Percentiles rank a stretch among this genome's conserved stretches.
Evolutionary conservation across 164 flowering plant species (phyloP).

Genomic region (Cinnamomum micranthum): DNA sequence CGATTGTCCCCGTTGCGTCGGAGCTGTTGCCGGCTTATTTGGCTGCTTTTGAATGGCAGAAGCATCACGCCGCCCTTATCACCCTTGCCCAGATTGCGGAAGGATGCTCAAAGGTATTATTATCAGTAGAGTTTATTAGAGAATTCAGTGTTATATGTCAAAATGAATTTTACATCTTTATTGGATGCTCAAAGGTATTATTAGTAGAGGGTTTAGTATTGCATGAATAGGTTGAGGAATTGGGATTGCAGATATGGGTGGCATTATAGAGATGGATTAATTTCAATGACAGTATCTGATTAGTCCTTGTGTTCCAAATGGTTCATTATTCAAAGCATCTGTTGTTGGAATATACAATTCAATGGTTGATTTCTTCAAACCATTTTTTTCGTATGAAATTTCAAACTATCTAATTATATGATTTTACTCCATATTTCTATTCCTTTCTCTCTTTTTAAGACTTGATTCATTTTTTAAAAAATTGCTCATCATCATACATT

Average conservation of each 20-base stretch:
- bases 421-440: too few species aligned
- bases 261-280: background rate
- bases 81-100: slow-evolving; percentile 98
- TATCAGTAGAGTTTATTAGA: background rate
- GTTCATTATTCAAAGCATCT: background rate
- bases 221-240: too few species aligned
- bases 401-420: background rate
- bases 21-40: slow-evolving; percentile 72
- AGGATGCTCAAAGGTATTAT: slow-evolving; percentile 83
- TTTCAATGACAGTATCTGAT: background rate
- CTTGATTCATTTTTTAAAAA: background rate
- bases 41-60: slow-evolving; percentile 98
- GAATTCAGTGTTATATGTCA: too few species aligned
- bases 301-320: background rate
- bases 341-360: background rate
- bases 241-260: too few species aligned
- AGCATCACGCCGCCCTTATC: slow-evolving; percentile 92
- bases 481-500: background rate
- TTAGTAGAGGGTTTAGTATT: too few species aligned
- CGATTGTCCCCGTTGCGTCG: slow-evolving; percentile 94
- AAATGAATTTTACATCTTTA: too few species aligned
- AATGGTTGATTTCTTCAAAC: background rate
- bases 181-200: too few species aligned
- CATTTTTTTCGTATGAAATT: too few species aligned
- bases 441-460: background rate